Evolutionary conservation across 345 rosid genomes (phyloP).

Genomic region (Bruguiera gymnorhiza): DNA sequence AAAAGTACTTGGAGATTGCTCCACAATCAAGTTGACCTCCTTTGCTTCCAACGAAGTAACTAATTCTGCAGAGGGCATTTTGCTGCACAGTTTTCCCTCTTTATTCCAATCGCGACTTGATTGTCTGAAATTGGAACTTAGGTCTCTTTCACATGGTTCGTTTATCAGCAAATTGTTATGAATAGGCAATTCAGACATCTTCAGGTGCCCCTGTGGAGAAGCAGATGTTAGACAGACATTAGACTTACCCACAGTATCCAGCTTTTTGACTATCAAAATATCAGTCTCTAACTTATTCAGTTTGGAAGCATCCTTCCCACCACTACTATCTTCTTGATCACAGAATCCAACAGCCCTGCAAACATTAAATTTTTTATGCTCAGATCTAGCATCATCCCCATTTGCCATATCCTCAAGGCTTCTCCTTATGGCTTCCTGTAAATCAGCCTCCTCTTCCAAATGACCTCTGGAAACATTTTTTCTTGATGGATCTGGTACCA

Average conservation of each 20-base stretch:
- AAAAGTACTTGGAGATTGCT: conserved; percentile 28
- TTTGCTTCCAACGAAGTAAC: conserved; percentile 17
- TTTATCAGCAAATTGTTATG: conserved; percentile 13
- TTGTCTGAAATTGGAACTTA: conserved; percentile 26
- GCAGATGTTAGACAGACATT: conserved; percentile 23
- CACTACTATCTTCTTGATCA: conserved; percentile 28
- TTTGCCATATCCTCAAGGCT: conserved; percentile 57
- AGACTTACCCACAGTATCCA: conserved; percentile 22
- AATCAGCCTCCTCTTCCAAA: conserved; percentile 76
- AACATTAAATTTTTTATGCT: conserved; percentile 17
- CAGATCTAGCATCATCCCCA: conserved; percentile 19
- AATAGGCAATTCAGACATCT: conserved; percentile 22
- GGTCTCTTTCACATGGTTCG: conserved; percentile 23
- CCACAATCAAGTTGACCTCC: conserved; percentile 17
- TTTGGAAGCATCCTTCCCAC: conserved; percentile 13
- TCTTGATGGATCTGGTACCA: conserved; percentile 25
- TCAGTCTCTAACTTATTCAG: conserved; percentile 26
- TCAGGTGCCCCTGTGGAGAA: conserved; percentile 27
- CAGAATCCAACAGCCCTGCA: conserved; percentile 17
- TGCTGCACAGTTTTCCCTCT: conserved; percentile 12
- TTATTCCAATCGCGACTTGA: conserved; percentile 12
- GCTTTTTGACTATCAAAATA: conserved; percentile 20
- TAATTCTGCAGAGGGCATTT: conserved; percentile 26
- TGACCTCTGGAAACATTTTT: conserved; percentile 51
- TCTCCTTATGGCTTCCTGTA: conserved; percentile 84